Conservation (phyloP, 2,329 filamentous ascomycete species). For the Diaporthe aspalathi region DNA sequence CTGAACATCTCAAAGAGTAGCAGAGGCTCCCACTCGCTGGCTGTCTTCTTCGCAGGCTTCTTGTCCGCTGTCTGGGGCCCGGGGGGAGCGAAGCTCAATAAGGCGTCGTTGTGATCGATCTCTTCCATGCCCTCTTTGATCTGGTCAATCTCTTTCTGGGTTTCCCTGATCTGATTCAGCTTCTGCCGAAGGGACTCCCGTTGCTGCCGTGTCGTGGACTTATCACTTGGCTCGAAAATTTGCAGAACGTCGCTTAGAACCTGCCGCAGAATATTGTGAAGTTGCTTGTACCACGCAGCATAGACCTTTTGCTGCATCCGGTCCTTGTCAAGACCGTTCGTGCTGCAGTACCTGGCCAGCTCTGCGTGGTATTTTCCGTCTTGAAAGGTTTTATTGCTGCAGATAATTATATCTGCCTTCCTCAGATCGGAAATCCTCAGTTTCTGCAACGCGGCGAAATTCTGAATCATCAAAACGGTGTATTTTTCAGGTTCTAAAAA, state of each 20-base stretch:
- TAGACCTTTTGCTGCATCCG: conserved; percentile 26
- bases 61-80: too few species aligned
- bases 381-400: conserved; percentile 47
- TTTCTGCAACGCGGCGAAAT: conserved; percentile 34
- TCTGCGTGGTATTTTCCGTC: conserved; percentile 27
- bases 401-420: conserved; percentile 53
- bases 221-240: not conserved
- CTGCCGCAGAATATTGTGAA: not conserved
- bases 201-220: not conserved
- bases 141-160: not conserved
- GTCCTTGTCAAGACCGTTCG: conserved; percentile 23
- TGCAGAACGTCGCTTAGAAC: not conserved
- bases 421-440: conserved; percentile 41
- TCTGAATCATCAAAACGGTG: conserved; percentile 46
- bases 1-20: conserved; percentile 52
- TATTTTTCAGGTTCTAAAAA: conserved; percentile 47
- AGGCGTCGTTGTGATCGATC: not conserved
- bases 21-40: not conserved
- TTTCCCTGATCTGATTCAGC: not conserved
- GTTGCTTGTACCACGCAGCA: conserved; percentile 36
- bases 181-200: not conserved
- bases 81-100: not conserved
- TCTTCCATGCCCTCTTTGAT: not conserved
- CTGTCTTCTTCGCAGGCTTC: not conserved
- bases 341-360: conserved; percentile 27